phyloP scores from a whole-genome alignment of 176 grass and related monocot species.

The Paspalum notatum region DNA sequence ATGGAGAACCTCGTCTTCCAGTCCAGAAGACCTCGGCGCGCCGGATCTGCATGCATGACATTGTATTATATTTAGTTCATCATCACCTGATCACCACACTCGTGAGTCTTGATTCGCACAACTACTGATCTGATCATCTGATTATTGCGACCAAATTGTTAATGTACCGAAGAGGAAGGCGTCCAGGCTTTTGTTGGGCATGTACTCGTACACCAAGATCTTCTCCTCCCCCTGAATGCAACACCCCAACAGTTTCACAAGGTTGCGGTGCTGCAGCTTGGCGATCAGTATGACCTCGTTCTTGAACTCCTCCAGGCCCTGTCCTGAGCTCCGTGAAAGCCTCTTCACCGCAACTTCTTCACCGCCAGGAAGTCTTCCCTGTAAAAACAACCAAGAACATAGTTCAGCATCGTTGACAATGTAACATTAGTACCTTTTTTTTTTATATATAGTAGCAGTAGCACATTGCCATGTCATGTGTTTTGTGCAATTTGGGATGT shows the following conservation, averaged over 20 bases:
- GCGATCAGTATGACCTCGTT: constrained; percentile 69
- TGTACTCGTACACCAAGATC: constrained; percentile 78
- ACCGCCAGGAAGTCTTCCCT: constrained; percentile 41
- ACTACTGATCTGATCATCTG: too few species aligned
- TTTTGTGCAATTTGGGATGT: neutral
- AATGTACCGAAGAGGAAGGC: constrained; percentile 60
- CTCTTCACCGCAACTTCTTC: constrained; percentile 70
- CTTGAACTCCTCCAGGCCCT: constrained; percentile 72
- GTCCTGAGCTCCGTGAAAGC: constrained; percentile 63
- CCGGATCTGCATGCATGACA: constrained; percentile 37
- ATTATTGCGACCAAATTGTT: too few species aligned
- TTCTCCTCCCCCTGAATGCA: constrained; percentile 71
- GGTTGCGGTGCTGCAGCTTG: constrained; percentile 75
- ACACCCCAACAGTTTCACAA: constrained; percentile 58
- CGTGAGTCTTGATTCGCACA: too few species aligned
- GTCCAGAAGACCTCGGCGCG: constrained; percentile 40
- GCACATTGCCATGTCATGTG: neutral
- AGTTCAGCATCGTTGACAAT: neutral
- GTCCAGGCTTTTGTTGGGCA: constrained; percentile 78
- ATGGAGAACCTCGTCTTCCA: constrained; percentile 55
- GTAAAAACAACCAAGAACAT: neutral
- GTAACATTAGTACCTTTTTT: neutral
- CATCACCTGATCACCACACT: neutral
- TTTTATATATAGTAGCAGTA: neutral
- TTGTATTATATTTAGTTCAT: too few species aligned